Evolutionary conservation across 208 protist species (phyloP).

Genomic region (Leishmania amazonensis): DNA sequence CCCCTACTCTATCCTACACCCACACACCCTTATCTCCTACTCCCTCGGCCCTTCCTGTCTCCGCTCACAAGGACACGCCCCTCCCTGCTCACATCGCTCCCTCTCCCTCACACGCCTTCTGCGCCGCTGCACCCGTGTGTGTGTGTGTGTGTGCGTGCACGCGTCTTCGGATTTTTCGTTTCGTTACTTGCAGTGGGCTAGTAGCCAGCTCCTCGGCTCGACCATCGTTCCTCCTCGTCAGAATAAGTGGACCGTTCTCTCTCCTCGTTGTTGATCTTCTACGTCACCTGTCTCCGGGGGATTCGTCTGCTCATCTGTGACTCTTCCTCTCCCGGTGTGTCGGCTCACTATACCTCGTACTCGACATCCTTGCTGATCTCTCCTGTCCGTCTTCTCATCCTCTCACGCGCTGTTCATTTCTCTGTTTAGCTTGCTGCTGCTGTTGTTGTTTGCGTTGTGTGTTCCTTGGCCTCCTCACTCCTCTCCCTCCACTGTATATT

Average conservation of each 20-base stretch:
- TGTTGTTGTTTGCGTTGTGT: not conserved
- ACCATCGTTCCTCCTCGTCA: too few species aligned
- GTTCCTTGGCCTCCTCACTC: not conserved
- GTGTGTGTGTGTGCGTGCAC: not conserved
- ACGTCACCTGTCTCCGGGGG: too few species aligned
- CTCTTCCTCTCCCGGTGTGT: too few species aligned
- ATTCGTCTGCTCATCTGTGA: too few species aligned
- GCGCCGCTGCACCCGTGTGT: not conserved
- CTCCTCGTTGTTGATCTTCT: too few species aligned
- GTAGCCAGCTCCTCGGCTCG: too few species aligned
- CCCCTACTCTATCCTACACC: not conserved
- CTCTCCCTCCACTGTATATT: too few species aligned
- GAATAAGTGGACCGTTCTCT: too few species aligned
- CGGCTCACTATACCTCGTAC: not conserved
- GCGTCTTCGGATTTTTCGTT: not conserved
- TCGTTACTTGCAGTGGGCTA: too few species aligned
- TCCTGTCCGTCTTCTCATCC: not conserved
- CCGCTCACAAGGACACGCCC: not conserved
- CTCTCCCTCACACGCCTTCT: too few species aligned
- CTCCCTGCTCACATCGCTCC: not conserved
- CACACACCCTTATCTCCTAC: not conserved
- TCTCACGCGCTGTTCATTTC: not conserved
- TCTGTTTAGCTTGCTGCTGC: slow-evolving; percentile 5
- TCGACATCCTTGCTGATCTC: not conserved
- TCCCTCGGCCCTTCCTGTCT: not conserved